These are phyloP conservation scores for Dactylellina drechsleri DNA, from an alignment of 2,329 filamentous ascomycete genomes.

Conservation along the genomic window DNA sequence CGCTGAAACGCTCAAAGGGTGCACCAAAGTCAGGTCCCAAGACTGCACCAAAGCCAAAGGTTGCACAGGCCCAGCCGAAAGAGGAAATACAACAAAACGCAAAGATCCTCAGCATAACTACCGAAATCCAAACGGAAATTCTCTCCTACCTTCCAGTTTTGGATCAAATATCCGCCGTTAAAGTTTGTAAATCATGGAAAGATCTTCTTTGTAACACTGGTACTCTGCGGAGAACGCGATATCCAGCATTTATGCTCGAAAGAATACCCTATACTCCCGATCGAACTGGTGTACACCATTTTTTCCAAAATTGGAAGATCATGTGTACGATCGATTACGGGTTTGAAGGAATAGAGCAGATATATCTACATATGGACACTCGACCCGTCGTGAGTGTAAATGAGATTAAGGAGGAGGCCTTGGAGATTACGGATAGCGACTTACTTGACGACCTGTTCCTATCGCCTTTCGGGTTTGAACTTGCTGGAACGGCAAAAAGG, in stretches of 20 bases:
- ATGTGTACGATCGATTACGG: neutral
- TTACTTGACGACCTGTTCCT: conserved; percentile 27
- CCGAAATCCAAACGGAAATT: conserved; percentile 17
- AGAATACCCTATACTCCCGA: neutral
- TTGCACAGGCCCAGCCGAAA: neutral
- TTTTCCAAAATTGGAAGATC: conserved; percentile 1
- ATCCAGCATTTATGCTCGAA: neutral
- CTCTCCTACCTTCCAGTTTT: neutral
- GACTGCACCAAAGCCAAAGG: too few relatives aligned
- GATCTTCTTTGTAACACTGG: neutral
- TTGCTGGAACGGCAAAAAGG: neutral
- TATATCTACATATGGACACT: neutral
- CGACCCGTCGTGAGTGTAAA: neutral
- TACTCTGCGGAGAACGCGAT: neutral
- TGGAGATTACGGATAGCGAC: conserved; percentile 4
- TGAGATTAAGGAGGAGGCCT: neutral
- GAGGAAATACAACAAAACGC: too few relatives aligned
- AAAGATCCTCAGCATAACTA: conserved; percentile 7
- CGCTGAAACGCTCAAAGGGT: too few relatives aligned
- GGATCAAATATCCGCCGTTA: neutral
- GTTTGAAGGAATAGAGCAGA: neutral
- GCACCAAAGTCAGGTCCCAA: too few relatives aligned
- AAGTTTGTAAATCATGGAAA: neutral
- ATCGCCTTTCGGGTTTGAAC: neutral
- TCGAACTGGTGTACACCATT: neutral